Conservation (phyloP, 2,329 filamentous ascomycete genomes). For the Aspergillus sp. region DNA sequence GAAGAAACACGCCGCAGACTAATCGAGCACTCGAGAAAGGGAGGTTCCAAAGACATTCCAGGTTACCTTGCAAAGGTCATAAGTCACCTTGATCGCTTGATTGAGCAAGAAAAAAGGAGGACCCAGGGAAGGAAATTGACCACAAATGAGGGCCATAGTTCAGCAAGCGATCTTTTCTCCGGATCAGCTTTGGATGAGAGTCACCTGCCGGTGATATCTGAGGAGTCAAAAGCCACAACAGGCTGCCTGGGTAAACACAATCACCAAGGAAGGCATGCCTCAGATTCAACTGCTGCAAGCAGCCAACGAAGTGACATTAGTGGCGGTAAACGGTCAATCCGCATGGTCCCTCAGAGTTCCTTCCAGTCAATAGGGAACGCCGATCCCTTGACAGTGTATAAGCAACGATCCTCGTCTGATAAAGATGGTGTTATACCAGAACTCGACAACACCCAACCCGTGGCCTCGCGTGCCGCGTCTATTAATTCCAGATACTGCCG, state of each 20-base stretch:
- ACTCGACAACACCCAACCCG: not conserved
- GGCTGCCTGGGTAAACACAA: not conserved
- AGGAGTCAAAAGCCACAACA: constrained; percentile 46
- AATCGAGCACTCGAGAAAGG: constrained; percentile 54
- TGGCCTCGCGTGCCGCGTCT: constrained; percentile 20
- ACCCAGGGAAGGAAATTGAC: constrained; percentile 6
- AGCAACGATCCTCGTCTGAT: constrained; percentile 34
- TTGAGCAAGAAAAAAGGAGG: constrained; percentile 46
- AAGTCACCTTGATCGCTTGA: constrained; percentile 62
- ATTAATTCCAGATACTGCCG: constrained; percentile 32
- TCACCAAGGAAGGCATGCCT: constrained; percentile 13
- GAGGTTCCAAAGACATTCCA: constrained; percentile 48
- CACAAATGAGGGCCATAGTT: constrained; percentile 6
- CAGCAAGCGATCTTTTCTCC: constrained; percentile 25
- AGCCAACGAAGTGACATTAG: constrained; percentile 18
- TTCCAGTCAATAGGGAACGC: constrained; percentile 49
- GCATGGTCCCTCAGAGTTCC: constrained; percentile 60
- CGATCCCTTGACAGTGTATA: constrained; percentile 61
- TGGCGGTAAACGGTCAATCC: constrained; percentile 53
- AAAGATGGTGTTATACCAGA: constrained; percentile 7
- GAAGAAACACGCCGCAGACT: constrained; percentile 63
- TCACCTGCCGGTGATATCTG: constrained; percentile 56
- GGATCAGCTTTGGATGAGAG: constrained; percentile 22
- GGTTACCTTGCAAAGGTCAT: constrained; percentile 64
- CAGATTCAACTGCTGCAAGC: constrained; percentile 13